These are phyloP conservation scores for Huntiella decipiens DNA, from an alignment of 2,329 filamentous ascomycete genomes.

Conservation along the genomic window DNA sequence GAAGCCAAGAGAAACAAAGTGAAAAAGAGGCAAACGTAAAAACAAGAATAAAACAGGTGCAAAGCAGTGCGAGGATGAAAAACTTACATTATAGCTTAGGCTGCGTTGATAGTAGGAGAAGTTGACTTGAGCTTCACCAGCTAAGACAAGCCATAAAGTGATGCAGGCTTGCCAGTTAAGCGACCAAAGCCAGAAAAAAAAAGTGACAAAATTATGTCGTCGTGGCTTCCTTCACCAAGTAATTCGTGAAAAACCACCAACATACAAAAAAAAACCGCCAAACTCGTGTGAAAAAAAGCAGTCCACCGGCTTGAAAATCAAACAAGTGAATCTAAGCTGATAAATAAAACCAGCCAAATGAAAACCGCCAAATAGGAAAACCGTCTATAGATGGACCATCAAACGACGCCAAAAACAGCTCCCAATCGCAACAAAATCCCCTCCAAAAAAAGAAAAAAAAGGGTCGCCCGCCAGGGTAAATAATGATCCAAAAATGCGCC, in stretches of 20 bases:
- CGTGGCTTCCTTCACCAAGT: no score
- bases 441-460: background rate
- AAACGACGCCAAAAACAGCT: no score
- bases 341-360: no score
- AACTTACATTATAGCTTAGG: no score
- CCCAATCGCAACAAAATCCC: background rate
- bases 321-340: no score
- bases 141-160: slow-evolving; percentile 17
- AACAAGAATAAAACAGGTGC: background rate
- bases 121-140: slow-evolving; percentile 4
- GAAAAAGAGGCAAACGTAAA: background rate
- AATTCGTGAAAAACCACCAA: no score
- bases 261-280: no score
- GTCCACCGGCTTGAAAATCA: no score
- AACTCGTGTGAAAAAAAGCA: no score
- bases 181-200: background rate
- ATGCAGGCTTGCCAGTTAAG: background rate
- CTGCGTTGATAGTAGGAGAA: background rate
- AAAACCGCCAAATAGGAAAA: no score
- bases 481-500: background rate
- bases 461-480: background rate
- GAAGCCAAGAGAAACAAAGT: background rate
- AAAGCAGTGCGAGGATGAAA: background rate
- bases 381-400: no score
- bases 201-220: no score